Evolutionary conservation across 192 early-diverging fungal species (phyloP).

Genomic region (Coemansia sp.): DNA sequence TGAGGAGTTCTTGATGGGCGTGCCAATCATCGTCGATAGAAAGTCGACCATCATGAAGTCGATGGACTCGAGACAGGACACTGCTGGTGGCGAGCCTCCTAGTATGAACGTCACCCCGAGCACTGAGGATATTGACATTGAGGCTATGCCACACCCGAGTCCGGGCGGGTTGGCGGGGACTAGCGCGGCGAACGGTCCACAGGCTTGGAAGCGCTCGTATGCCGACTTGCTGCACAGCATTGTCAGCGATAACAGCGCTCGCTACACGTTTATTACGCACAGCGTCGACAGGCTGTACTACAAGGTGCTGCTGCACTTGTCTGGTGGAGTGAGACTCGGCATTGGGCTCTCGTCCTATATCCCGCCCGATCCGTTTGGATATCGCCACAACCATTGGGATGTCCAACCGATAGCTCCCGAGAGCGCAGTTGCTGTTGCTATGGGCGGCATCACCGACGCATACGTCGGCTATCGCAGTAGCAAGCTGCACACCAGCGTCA

Average conservation of each 20-base stretch:
- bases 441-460: conserved; percentile 40
- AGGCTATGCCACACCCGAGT: conserved; percentile 4
- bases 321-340: conserved; percentile 55
- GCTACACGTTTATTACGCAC: conserved; percentile 53
- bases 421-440: conserved; percentile 14
- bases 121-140: conserved; percentile 15
- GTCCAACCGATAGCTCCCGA: conserved; percentile 58
- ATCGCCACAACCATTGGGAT: conserved; percentile 56
- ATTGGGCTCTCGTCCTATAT: conserved; percentile 56
- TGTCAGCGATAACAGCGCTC: conserved; percentile 34
- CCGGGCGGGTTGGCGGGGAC: not conserved
- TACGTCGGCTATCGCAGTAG: conserved; percentile 51
- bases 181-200: conserved; percentile 12
- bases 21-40: conserved; percentile 53
- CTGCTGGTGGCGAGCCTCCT: not conserved
- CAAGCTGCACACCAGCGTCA: conserved; percentile 50
- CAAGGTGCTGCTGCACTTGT: conserved; percentile 54
- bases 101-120: conserved; percentile 6
- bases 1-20: conserved; percentile 57
- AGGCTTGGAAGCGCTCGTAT: conserved; percentile 31
- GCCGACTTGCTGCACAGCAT: conserved; percentile 41
- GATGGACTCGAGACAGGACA: conserved; percentile 24
- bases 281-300: conserved; percentile 40
- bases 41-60: conserved; percentile 37
- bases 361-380: conserved; percentile 37